Evolutionary conservation across 805 yeast species (phyloP), one percentile per base, ranked within the genome.

Genomic region (Lipomyces oligophaga): DNA sequence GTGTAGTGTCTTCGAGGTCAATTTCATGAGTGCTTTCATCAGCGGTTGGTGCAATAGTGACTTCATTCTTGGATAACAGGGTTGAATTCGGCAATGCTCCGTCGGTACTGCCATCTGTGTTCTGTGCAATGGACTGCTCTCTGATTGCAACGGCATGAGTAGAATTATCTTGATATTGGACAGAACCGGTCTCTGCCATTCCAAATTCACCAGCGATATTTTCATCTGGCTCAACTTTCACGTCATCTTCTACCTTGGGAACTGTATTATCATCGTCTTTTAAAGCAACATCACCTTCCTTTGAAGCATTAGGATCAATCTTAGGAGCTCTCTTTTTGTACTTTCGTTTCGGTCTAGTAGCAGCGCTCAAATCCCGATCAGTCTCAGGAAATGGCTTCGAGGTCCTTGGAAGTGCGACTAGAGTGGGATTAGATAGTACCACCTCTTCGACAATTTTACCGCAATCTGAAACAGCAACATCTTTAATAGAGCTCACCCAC

Each of bases 401-500:
- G 5, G 19, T 22, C 13, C 37, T 28, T 54, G 31, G 52, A 47
- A 15, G 33, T 40, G 8, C 28, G 44, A 7, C n/a, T 19, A 38
- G 54, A 38, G 42, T 41, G 11, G 39, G 6, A 13, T 19, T 52
- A 38, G 32, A 11, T 15, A 25, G 28, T 21, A 32, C 22, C 36
- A 42, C 10, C 30, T 42, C 44, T 43, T 60, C 45, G 36, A 50
- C 40, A 33, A 50, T 24, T 25, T 22, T 8, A 1, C 52, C 38
- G 6, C 19, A 30, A n/a, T 26, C 27, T 44, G 41, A 44, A 26
- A 51, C 36, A 51, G 83, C 73, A 2, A 85, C 74, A 31, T 62
- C 71, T 16, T 70, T 66, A n/a, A 75, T 75, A 36, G 61, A 58
- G 39, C 81, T 73, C 3, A 65, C 61, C 37, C 76, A 72, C 38